Conservation (phyloP, 257 asterid genomes). For the Solanum acaule region DNA sequence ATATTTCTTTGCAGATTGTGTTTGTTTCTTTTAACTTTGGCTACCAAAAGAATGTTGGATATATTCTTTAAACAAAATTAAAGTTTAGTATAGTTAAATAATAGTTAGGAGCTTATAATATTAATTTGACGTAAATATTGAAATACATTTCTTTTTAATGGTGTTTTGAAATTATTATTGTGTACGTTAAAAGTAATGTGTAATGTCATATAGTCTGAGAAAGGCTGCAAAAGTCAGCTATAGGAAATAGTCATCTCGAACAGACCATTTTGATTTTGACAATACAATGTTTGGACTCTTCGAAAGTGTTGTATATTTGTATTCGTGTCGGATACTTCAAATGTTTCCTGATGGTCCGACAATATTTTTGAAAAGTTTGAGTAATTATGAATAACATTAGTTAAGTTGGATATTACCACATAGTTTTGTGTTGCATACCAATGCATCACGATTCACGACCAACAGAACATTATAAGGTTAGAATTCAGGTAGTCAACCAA, state of each 20-base stretch:
- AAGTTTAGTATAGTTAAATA: too few species aligned
- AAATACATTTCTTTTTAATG: background rate
- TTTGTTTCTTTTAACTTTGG: background rate
- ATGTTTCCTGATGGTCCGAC: rapidly evolving
- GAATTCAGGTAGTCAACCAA: rapidly evolving
- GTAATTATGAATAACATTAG: too few species aligned
- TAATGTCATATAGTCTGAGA: background rate
- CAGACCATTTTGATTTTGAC: background rate
- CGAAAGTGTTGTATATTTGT: rapidly evolving
- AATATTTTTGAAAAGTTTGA: background rate
- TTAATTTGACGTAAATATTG: too few species aligned
- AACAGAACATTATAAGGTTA: too few species aligned
- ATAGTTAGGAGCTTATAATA: too few species aligned
- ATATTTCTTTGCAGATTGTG: background rate
- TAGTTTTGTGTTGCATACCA: background rate
- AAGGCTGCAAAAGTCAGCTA: background rate
- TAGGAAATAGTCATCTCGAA: background rate
- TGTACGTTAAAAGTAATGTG: background rate
- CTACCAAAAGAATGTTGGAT: background rate
- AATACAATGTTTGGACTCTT: background rate
- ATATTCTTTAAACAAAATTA: too few species aligned
- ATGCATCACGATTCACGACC: background rate
- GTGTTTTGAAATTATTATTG: background rate
- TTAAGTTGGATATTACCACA: too few species aligned
- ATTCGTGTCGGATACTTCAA: background rate